These are phyloP conservation scores for Arthrocladium fulminans DNA, from an alignment of 2,329 filamentous ascomycete species.

Conservation along the genomic window DNA sequence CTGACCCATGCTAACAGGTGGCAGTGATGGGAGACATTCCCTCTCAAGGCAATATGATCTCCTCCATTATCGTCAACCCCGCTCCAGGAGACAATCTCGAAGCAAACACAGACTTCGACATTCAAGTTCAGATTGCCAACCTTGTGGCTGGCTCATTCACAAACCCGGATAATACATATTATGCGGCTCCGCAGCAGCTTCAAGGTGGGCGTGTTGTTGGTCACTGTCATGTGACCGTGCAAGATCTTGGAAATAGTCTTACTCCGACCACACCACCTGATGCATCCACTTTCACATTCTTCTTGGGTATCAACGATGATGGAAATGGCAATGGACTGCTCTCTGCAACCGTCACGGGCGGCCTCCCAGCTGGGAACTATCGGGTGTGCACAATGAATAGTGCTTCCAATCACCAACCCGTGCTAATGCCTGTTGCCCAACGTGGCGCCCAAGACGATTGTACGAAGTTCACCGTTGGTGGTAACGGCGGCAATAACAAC, in stretches of 20 bases:
- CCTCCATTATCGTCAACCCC: conserved; percentile 44
- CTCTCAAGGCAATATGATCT: conserved; percentile 44
- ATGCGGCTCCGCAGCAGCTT: conserved; percentile 46
- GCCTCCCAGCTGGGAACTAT: conserved; percentile 55
- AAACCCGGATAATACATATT: conserved; percentile 48
- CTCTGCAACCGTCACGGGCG: conserved; percentile 46
- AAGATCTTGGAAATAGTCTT: conserved; percentile 36
- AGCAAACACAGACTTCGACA: conserved; percentile 37
- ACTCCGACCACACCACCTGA: conserved; percentile 31
- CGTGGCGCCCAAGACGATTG: conserved; percentile 60
- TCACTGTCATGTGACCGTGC: conserved; percentile 41
- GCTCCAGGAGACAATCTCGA: conserved; percentile 33
- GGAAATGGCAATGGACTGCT: conserved; percentile 50
- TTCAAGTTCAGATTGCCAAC: conserved; percentile 42
- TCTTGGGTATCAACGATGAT: conserved; percentile 52
- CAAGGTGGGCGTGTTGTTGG: conserved; percentile 32
- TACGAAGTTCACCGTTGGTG: conserved; percentile 50
- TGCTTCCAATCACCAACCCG: conserved; percentile 56
- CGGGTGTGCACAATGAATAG: conserved; percentile 56
- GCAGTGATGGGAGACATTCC: conserved; percentile 50
- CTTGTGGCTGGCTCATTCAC: conserved; percentile 47
- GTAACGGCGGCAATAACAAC: conserved; percentile 38
- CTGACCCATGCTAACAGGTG: neutral
- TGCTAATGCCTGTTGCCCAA: conserved; percentile 52
- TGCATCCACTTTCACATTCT: conserved; percentile 44